phyloP scores from a whole-genome alignment of 495 filamentous ascomycete genomes.

The Neurospora discreta region DNA sequence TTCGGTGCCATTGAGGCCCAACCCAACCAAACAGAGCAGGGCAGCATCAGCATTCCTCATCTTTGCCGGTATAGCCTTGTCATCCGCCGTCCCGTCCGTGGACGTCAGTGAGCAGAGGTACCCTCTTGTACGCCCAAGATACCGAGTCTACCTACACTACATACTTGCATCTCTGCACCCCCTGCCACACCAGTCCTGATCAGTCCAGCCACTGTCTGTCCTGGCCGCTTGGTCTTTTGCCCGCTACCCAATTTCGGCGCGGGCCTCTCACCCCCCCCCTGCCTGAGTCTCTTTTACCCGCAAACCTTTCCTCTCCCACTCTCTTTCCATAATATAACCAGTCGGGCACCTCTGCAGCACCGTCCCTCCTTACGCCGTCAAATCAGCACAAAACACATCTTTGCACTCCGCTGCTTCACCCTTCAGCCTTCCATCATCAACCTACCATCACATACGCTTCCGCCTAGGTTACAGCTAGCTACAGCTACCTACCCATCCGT shows the following conservation, averaged over 20 bases:
- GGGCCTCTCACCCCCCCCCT: not conserved
- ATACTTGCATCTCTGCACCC: not conserved
- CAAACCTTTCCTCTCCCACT: conserved; percentile 16
- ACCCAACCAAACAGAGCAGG: conserved; percentile 11
- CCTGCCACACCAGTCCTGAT: not conserved
- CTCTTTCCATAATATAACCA: conserved; percentile 17
- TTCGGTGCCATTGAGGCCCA: conserved; percentile 21
- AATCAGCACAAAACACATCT: conserved; percentile 33
- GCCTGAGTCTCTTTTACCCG: conserved; percentile 11
- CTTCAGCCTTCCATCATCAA: conserved; percentile 4
- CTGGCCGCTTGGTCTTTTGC: not conserved
- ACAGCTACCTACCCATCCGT: not conserved
- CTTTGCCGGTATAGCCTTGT: conserved; percentile 11
- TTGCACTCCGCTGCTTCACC: conserved; percentile 15
- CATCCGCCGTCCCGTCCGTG: conserved; percentile 3
- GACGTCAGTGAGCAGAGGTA: not conserved
- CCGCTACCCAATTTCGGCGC: conserved; percentile 17
- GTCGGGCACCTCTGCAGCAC: conserved; percentile 28
- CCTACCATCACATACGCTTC: conserved; percentile 1
- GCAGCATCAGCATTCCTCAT: conserved; percentile 7
- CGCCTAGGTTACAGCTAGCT: conserved; percentile 1
- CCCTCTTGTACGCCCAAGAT: not conserved
- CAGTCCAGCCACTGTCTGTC: conserved; percentile 2
- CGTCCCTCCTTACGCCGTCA: conserved; percentile 16
- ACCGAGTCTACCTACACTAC: not conserved